phyloP scores from a whole-genome alignment of 768 basidiomycete genomes.

The Leccinum arenicola region DNA sequence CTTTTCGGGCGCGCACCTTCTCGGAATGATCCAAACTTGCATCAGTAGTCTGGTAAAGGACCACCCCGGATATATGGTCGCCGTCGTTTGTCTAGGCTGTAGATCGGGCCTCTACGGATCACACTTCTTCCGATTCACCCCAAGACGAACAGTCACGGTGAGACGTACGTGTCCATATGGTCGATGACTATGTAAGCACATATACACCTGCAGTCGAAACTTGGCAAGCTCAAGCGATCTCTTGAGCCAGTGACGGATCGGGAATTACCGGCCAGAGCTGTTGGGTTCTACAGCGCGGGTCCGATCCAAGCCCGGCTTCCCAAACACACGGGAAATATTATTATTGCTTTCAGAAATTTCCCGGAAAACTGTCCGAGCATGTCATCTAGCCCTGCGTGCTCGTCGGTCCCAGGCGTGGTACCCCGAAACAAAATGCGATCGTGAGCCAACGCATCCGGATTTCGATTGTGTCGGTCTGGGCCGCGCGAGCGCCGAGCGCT shows the following conservation, averaged over 20 bases:
- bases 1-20: too few species aligned
- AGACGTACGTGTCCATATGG: too few species aligned
- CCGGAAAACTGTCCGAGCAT: too few species aligned
- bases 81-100: too few species aligned
- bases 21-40: too few species aligned
- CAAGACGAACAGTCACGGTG: too few species aligned
- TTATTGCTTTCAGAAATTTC: not conserved
- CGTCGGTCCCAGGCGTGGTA: not conserved
- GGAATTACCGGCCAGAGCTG: not conserved
- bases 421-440: not conserved
- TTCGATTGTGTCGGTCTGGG: not conserved
- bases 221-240: not conserved
- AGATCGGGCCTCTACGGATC: not conserved
- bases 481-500: not conserved
- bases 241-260: not conserved
- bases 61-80: too few species aligned
- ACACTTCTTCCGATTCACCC: not conserved
- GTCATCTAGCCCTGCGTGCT: too few species aligned
- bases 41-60: too few species aligned
- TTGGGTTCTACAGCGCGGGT: not conserved
- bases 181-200: too few species aligned
- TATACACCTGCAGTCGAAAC: not conserved
- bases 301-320: too few species aligned
- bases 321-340: too few species aligned
- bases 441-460: not conserved